A percentile compares a stretch with the other conserved stretches of the same genome.
phyloP scores from a whole-genome alignment of 2,329 filamentous ascomycete species.

The Rutstroemia sp. region DNA sequence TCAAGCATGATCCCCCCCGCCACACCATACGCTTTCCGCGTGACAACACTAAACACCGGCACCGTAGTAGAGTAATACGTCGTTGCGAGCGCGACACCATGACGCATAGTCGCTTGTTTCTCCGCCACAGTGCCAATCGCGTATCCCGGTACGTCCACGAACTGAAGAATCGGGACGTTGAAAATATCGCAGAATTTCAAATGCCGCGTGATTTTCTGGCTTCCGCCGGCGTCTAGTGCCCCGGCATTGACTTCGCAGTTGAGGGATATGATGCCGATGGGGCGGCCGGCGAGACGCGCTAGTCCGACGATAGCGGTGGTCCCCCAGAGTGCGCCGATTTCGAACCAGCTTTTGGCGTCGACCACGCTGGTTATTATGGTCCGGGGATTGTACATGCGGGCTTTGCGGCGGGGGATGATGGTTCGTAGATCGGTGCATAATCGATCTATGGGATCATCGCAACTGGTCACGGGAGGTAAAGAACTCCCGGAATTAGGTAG shows the following conservation, averaged over 20 bases:
- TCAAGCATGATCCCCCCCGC: slow-evolving; percentile 59
- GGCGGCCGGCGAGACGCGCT: slow-evolving; percentile 47
- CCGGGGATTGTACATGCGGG: slow-evolving; percentile 53
- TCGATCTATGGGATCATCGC: slow-evolving; percentile 42
- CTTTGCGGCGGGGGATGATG: slow-evolving; percentile 49
- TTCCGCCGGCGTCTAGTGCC: slow-evolving; percentile 51
- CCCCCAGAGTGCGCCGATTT: slow-evolving; percentile 57
- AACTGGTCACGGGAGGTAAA: slow-evolving; percentile 41
- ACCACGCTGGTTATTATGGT: slow-evolving; percentile 50
- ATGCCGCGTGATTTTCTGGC: slow-evolving; percentile 52
- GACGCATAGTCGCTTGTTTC: slow-evolving; percentile 55
- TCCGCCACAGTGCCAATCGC: slow-evolving; percentile 58
- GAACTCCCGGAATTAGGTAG: slow-evolving; percentile 50
- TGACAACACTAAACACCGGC: slow-evolving; percentile 56
- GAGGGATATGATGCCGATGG: slow-evolving; percentile 51
- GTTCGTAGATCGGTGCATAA: slow-evolving; percentile 41
- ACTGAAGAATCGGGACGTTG: slow-evolving; percentile 56
- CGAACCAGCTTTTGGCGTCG: slow-evolving; percentile 51
- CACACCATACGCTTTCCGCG: slow-evolving; percentile 53
- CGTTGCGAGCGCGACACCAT: slow-evolving; percentile 52
- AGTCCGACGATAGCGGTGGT: slow-evolving; percentile 53
- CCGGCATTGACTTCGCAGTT: slow-evolving; percentile 56
- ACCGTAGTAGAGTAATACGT: slow-evolving; percentile 56
- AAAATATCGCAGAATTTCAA: slow-evolving; percentile 59
- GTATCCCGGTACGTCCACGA: slow-evolving; percentile 56